These are phyloP conservation scores for Penicillium nucicola DNA, from an alignment of 495 filamentous ascomycete genomes.

Conservation along the genomic window DNA sequence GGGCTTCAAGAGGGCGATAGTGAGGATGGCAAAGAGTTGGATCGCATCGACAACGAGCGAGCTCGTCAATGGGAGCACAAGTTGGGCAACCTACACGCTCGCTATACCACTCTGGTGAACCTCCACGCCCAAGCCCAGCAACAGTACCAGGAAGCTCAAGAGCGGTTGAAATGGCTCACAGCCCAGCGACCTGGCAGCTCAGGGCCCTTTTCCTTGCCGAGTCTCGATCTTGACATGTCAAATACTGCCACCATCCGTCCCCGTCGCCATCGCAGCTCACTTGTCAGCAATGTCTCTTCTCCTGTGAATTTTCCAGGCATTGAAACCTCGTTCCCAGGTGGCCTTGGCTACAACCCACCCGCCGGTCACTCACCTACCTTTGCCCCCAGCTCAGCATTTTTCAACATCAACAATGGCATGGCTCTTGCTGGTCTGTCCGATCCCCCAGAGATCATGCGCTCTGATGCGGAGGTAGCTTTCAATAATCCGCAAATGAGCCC, in stretches of 20 bases:
- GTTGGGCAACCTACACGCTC: slow-evolving; percentile 44
- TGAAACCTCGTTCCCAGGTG: slow-evolving; percentile 34
- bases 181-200: slow-evolving; percentile 41
- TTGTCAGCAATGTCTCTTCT: slow-evolving; percentile 48
- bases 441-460: slow-evolving; percentile 36
- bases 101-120: slow-evolving; percentile 48
- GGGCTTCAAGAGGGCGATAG: slow-evolving; percentile 44
- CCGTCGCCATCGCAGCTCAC: slow-evolving; percentile 46
- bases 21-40: slow-evolving; percentile 47
- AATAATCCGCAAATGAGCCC: slow-evolving; percentile 75
- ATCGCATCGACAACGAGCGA: slow-evolving; percentile 53
- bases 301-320: slow-evolving; percentile 40
- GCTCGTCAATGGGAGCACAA: slow-evolving; percentile 55
- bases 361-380: slow-evolving; percentile 51
- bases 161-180: slow-evolving; percentile 48
- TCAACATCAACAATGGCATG: slow-evolving; percentile 61
- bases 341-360: slow-evolving; percentile 41
- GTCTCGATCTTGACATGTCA: slow-evolving; percentile 41
- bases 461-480: slow-evolving; percentile 46
- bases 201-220: slow-evolving; percentile 41
- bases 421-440: slow-evolving; percentile 38
- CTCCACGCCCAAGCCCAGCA: slow-evolving; percentile 47
- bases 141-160: slow-evolving; percentile 52
- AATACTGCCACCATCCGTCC: slow-evolving; percentile 43
- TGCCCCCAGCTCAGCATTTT: slow-evolving; percentile 46